Evolutionary conservation across 2,329 filamentous ascomycete genomes (phyloP), one percentile per base, ranked within the genome.

Genomic region (Nothophaeocryptopus gaeumannii): DNA sequence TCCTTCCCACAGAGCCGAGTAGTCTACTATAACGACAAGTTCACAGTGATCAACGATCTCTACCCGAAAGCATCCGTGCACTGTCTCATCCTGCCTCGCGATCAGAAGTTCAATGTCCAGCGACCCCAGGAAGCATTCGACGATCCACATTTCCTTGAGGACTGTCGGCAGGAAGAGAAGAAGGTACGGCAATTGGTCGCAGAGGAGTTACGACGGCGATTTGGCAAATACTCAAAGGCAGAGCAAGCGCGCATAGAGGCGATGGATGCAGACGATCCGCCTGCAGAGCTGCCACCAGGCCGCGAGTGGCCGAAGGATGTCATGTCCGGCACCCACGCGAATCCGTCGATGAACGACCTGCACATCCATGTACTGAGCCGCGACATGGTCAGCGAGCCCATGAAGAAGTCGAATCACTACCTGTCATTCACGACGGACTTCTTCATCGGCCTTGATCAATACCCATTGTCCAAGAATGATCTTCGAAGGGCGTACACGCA

Each of bases 351-450:
- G 93, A 85, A 81, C 56, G 89, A 97, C 67, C 67, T 97, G 47
- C 93, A 99, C 70, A 77, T 97, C 3, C 93, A 99, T 69, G 82
- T 97, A 29, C 72, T 97, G 50, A 89, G 87, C 34, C 76, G 82
- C 13, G 93, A 99, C 67, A 85, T 88, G 77, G 78, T 82, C 61
- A 89, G 85, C 33, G 78, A 80, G 9, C 78, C 78, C 39, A 59
- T 96, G 69, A 88, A 85, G 71, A 84, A 92, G 65, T 78, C 83
- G 56, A 92, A 90, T 67, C 93, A 97, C 71, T 97, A 96, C 72
- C 89, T 93, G 65, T 93, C 87, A 56, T 97, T 97, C 71, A 83
- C 81, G 30, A 95, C 91, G 45, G 80, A 81, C 3, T 99, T 97
- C 67, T 81, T 99, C 15, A 80, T 97, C 10, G 76, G 79, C 12